Evolutionary conservation across 192 early-diverging fungal species (phyloP), one percentile per base, ranked within the genome.

Genomic region (Geosiphon pyriformis): DNA sequence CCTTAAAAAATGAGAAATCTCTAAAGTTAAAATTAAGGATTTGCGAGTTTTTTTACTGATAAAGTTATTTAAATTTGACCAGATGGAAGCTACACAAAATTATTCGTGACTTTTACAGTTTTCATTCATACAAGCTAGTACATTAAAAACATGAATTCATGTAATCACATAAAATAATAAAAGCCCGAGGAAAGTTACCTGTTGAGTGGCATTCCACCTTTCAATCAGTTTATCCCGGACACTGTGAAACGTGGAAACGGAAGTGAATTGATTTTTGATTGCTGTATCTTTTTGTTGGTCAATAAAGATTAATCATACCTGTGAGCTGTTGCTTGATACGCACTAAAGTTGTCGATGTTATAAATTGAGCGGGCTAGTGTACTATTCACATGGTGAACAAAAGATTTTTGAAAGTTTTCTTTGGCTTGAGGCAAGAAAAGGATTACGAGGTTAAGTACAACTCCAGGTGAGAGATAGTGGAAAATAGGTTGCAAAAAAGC

Each of bases 131-230:
- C n/a, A n/a, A n/a, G n/a, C n/a, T n/a, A n/a, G n/a, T n/a, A n/a
- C n/a, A n/a, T n/a, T n/a, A n/a, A n/a, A n/a, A n/a, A n/a, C n/a
- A n/a, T n/a, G n/a, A n/a, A n/a, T n/a, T n/a, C n/a, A n/a, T n/a
- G n/a, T n/a, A n/a, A n/a, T n/a, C n/a, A n/a, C n/a, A n/a, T n/a
- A n/a, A n/a, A n/a, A n/a, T n/a, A n/a, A n/a, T n/a, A n/a, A n/a
- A n/a, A n/a, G n/a, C n/a, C n/a, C n/a, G n/a, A n/a, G n/a, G n/a
- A n/a, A 26, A 31, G 25, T 17, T 59, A 77, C 78, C 54, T 94
- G 92, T 74, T 98, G 94, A 31, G 96, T 98, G 55, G 82, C 73
- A 76, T 98, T 98, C 96, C 96, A 98, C 37, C 83, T 77, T 69
- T 95, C 88, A 67, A 98, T 84, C 63, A 98, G 85, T 27, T 85